Percentiles rank a stretch among this genome's conserved stretches.
phyloP scores from a whole-genome alignment of 2,329 filamentous ascomycete species.

The Cercospora nicotianae region DNA sequence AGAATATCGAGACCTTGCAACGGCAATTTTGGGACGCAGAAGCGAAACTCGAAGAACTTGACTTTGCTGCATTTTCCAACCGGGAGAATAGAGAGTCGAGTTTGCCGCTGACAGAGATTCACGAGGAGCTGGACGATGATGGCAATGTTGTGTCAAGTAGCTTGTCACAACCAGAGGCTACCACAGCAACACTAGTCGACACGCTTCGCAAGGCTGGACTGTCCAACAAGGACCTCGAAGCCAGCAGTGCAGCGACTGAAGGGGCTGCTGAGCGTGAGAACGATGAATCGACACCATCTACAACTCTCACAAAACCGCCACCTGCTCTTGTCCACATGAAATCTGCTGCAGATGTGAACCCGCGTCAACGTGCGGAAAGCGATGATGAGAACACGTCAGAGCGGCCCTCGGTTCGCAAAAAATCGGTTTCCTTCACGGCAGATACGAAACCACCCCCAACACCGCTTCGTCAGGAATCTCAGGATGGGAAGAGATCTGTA shows the following conservation, averaged over 20 bases:
- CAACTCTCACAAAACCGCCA: slow-evolving; percentile 6
- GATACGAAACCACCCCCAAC: slow-evolving; percentile 56
- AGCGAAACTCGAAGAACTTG: slow-evolving; percentile 65
- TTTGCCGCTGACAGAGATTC: slow-evolving; percentile 82
- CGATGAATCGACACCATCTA: neutral
- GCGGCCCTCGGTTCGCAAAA: slow-evolving; percentile 41
- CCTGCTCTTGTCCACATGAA: slow-evolving; percentile 24
- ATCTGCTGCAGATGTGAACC: slow-evolving; percentile 3
- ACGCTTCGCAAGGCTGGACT: slow-evolving; percentile 76
- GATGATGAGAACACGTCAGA: slow-evolving; percentile 13
- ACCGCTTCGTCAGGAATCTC: slow-evolving; percentile 32
- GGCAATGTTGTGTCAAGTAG: slow-evolving; percentile 71
- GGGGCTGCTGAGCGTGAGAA: slow-evolving; percentile 18
- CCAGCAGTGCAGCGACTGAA: neutral
- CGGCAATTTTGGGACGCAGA: slow-evolving; percentile 71
- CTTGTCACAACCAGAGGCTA: slow-evolving; percentile 60
- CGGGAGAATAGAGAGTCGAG: slow-evolving; percentile 55
- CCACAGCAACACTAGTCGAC: slow-evolving; percentile 67
- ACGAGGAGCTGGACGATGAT: slow-evolving; percentile 88
- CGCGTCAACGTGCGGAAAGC: slow-evolving; percentile 5
- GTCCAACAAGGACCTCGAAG: slow-evolving; percentile 34
- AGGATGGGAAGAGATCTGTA: slow-evolving; percentile 38
- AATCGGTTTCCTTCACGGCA: slow-evolving; percentile 64
- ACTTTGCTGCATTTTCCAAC: slow-evolving; percentile 34
- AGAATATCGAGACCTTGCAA: slow-evolving; percentile 73